Evolutionary conservation across 2,329 filamentous ascomycete genomes (phyloP), one percentile per base, ranked within the genome.

Genomic region (Thelonectria olida): DNA sequence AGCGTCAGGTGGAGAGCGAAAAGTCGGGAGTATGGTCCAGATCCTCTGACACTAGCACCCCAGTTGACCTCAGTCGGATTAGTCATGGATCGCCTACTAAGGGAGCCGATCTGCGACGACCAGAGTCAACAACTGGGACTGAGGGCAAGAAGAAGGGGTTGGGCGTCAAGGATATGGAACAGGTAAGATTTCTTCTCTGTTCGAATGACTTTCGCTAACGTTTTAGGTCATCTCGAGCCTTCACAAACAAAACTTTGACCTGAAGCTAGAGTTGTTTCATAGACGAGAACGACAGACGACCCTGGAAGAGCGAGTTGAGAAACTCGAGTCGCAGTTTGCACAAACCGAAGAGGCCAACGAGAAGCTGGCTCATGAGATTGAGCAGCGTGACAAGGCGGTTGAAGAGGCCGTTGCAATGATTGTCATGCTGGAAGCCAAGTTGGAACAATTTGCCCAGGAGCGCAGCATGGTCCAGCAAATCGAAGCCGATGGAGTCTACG

Each of bases 171-270:
- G 89, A 91, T 67, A 88, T 90, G 80, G 89, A 92, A 73, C 81
- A 88, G 78, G 87, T 89, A 76, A 57, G 81, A 12, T 22, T 4
- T 2, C 4, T 12, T 13, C 2, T 12, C 10, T 12, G 4, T 2
- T 9, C 2, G 12, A 3, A 34, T 34, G n/a, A 7, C 19, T 2
- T 10, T 23, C 5, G 27, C 64, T 69, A 60, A 67, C 55, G 28
- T 17, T 28, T 47, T 42, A 90, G 84, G 86, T 88, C 54, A 78
- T 92, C 53, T 90, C 90, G 5, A 88, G 82, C 2, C 77, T 92
- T 20, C 88, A 90, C 74, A 93, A 93, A 72, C 87, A 92, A 76
- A 93, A 92, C 70, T 93, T 92, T 67, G 90, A 92, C 66, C 81
- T 93, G 41, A 92, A 93, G 74, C 80, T 92, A 28, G 90, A 92